Evolutionary conservation across 805 yeast species (phyloP), one percentile per base, ranked within the genome.

Genomic region (Cyberlindnera galapagoensis): DNA sequence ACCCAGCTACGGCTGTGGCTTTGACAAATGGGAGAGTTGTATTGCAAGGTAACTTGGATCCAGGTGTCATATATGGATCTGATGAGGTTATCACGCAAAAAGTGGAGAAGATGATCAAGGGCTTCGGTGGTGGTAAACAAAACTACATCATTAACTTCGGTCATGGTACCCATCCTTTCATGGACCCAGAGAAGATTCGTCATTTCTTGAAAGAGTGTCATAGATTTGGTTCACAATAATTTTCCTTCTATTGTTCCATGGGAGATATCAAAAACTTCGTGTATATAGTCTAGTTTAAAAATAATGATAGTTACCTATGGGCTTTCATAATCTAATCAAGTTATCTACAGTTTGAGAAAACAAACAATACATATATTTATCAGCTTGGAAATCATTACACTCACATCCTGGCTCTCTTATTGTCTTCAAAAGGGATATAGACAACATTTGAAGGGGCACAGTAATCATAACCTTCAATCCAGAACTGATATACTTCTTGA

Each of bases 151-250:
- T 90, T 47, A 92, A 92, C 65, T 83, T 92, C 52, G 98, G 98
- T 28, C 98, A 92, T 50, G 98, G 98, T 12, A 92, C 98, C 15
- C 97, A 87, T 56, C 98, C 98, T 15, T 86, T 84, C 62, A 87
- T 92, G 95, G 81, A 85, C 43, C 95, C 97, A 9, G 95, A 83
- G 43, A 81, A 81, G 57, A 74, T 92, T 40, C 77, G 74, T 39
- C 84, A 76, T 60, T 92, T 92, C 63, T 65, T 92, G 52, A 64
- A 85, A 58, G 96, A 86, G 57, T 81, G 92, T 47, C 95, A 86
- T 56, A 72, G 88, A 49, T 57, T 82, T 33, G 95, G 95, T 8
- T 62, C 72, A 7, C 56, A 59, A 40, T 64, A 52, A 36, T 13
- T 21, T 17, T 5, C 19, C 7, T 7, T 13, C 8, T 16, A 9